Evolutionary conservation across 176 grass and related monocot species (phyloP), one percentile per base, ranked within the genome.

Genomic region (Lolium perenne): DNA sequence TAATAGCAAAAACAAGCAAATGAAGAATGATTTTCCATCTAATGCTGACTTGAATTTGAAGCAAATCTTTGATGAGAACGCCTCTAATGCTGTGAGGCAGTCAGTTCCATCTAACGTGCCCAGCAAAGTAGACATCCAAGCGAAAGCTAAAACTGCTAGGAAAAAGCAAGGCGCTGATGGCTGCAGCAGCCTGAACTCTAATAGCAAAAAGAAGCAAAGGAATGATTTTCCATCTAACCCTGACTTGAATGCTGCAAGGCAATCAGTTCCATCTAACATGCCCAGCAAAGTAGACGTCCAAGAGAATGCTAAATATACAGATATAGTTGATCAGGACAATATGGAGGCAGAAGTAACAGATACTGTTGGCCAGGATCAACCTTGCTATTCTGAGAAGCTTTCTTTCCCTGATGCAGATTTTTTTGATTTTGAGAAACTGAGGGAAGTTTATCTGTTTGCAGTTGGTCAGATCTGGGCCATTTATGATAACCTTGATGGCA

Each of bases 391-490:
- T 6, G 58, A 20, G 45, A 20, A 22, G 5, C 82, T 94, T 62
- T 79, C 77, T 45, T 91, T 94, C 51, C 93, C 93, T 61, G 95
- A 98, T 86, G 83, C 93, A 64, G 95, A 98, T 76, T 88, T 98
- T 82, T 98, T 77, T 1, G 87, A 95, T 80, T 98, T 98, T 89
- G 93, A 98, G 59, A 92, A 92, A 74, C 47, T 84, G 8, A 98
- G 87, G 83, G 85, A 89, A 82, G 61, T 62, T 78, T 85, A n/a
- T 80, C 15, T 90, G 80, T 95, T 98, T 86, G 47, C 40, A 59
- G 86, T 86, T 64, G 89, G 88, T 82, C 91, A 98, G 87, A 94
- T 98, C 65, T 95, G 93, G 95, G 89, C 95, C 74, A 77, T 95
- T 73, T 98, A 98, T 78, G 95, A 98, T 87, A 85, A 84, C 79